Conservation (phyloP, 768 basidiomycete genomes). For the Xerocomellus chrysenteron region DNA sequence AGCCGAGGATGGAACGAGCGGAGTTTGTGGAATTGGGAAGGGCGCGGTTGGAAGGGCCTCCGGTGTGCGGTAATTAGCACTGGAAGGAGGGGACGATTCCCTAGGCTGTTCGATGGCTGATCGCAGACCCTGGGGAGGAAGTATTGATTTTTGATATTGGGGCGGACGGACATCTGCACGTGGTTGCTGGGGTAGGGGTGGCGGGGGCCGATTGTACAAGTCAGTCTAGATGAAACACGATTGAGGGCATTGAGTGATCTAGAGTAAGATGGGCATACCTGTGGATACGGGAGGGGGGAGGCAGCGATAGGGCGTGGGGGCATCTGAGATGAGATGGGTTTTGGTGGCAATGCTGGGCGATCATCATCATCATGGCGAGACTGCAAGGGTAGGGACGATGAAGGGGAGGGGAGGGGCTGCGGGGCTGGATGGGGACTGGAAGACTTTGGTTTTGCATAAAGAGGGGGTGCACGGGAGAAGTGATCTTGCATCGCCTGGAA, state of each 20-base stretch:
- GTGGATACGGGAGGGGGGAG: slow-evolving; percentile 9
- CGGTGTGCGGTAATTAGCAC: slow-evolving; percentile 31
- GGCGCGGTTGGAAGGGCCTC: slow-evolving; percentile 27
- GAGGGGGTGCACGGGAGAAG: slow-evolving; percentile 85
- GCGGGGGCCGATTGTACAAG: slow-evolving; percentile 37
- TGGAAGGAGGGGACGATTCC: slow-evolving; percentile 21
- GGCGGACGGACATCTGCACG: slow-evolving; percentile 23
- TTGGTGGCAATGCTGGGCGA: slow-evolving; percentile 41
- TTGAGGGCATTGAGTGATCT: neutral
- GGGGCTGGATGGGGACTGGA: slow-evolving; percentile 23
- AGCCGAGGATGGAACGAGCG: slow-evolving; percentile 20
- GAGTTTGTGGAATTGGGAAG: slow-evolving; percentile 29
- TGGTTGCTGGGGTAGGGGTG: slow-evolving; percentile 31
- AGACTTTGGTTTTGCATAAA: slow-evolving; percentile 77
- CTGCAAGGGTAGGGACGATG: slow-evolving; percentile 17
- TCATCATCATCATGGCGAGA: slow-evolving; percentile 20
- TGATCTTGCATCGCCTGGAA: slow-evolving; percentile 75
- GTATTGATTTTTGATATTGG: slow-evolving; percentile 28
- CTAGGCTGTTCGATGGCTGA: slow-evolving; percentile 19
- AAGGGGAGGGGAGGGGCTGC: slow-evolving; percentile 16
- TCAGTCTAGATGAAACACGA: slow-evolving; percentile 19
- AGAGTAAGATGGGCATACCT: slow-evolving; percentile 19
- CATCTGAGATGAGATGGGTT: slow-evolving; percentile 28
- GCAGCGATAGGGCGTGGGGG: slow-evolving; percentile 19
- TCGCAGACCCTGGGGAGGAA: slow-evolving; percentile 17